Evolutionary conservation across 2,329 filamentous ascomycete genomes (phyloP).

Genomic region (Lachnellula occidentalis): DNA sequence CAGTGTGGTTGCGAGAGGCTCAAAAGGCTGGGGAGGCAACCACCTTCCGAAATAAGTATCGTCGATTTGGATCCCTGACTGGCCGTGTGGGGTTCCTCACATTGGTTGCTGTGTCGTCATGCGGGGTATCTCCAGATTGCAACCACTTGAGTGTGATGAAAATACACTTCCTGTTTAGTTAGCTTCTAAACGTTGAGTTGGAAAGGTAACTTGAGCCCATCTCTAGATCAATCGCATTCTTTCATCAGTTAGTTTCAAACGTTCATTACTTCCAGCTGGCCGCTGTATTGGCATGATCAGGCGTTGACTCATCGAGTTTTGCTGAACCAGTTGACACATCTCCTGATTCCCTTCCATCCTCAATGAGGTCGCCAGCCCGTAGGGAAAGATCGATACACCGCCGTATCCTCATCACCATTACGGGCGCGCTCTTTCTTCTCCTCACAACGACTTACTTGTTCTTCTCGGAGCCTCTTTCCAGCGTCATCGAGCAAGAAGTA

Average conservation of each 20-base stretch:
- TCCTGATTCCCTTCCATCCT: background rate
- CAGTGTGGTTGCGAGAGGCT: background rate
- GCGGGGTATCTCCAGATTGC: background rate
- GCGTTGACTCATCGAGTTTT: background rate
- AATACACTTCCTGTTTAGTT: background rate
- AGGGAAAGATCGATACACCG: background rate
- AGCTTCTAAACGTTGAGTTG: background rate
- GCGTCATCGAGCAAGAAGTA: background rate
- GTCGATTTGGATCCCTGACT: background rate
- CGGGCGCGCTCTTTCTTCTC: background rate
- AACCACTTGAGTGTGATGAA: too few relatives aligned
- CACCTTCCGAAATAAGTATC: too few relatives aligned
- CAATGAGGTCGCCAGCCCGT: background rate
- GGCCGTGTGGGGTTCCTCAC: background rate
- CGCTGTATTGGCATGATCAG: background rate
- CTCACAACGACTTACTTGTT: conserved; percentile 1
- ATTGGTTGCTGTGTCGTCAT: background rate
- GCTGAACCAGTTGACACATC: background rate
- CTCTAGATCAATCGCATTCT: background rate
- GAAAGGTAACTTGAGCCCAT: background rate
- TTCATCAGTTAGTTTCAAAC: background rate
- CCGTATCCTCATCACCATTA: background rate
- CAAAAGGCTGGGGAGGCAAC: background rate
- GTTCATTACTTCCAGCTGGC: background rate
- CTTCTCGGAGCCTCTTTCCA: background rate